These are phyloP conservation scores for Gossypium arboreum DNA, from an alignment of 345 rosid genomes.

Conservation along the genomic window DNA sequence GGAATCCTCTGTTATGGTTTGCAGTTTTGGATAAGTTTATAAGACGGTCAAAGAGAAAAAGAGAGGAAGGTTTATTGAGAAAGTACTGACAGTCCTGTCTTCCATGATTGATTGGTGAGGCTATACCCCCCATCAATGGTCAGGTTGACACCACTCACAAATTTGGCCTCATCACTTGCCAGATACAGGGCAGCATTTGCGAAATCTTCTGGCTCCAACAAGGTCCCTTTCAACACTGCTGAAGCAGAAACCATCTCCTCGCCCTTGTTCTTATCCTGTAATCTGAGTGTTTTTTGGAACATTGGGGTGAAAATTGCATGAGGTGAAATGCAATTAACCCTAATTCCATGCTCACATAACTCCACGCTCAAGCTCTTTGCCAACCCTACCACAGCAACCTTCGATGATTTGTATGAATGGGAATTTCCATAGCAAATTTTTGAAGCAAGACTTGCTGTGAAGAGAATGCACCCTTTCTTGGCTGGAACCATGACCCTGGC, in stretches of 20 bases:
- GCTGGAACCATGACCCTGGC: constrained; percentile 31
- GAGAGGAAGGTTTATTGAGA: not conserved
- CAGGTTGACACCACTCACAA: constrained; percentile 47
- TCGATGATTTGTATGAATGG: constrained; percentile 43
- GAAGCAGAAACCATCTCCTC: constrained; percentile 6
- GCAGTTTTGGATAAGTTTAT: not conserved
- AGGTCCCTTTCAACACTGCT: constrained; percentile 38
- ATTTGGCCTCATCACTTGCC: constrained; percentile 48
- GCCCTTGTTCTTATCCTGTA: not conserved
- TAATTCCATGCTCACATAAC: constrained; percentile 24
- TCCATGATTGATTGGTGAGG: constrained; percentile 30
- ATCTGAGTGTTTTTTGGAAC: not conserved
- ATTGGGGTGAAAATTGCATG: not conserved
- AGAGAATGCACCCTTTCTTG: constrained; percentile 6
- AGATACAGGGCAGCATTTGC: constrained; percentile 48
- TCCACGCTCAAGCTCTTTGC: constrained; percentile 16
- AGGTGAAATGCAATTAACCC: constrained; percentile 16
- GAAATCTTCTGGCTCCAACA: constrained; percentile 37
- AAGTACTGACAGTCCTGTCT: not conserved
- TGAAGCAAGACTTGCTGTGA: constrained; percentile 19
- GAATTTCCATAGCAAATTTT: constrained; percentile 7
- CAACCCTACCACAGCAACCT: constrained; percentile 25
- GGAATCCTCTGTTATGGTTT: not conserved
- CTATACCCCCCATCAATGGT: constrained; percentile 45
- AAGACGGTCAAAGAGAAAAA: not conserved